A percentile compares a stretch with the other conserved stretches of the same genome.
Conservation (phyloP, 371 early-diverging fungal species). For the Mortierella sp. region DNA sequence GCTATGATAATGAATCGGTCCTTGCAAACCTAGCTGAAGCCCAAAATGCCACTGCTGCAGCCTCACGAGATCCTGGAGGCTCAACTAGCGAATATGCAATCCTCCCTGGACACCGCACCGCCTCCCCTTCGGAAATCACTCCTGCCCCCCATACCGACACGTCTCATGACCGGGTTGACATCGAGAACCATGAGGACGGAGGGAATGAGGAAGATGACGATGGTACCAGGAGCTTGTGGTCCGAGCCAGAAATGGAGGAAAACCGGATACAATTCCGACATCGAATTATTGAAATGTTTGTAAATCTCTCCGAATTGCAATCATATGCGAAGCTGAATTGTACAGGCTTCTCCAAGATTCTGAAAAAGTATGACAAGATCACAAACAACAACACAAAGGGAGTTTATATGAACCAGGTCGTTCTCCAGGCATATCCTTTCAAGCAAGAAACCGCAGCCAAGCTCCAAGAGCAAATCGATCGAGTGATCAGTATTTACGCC, state of each 20-base stretch:
- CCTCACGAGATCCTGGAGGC: not conserved
- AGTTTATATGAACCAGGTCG: constrained; percentile 66
- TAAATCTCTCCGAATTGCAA: constrained; percentile 85
- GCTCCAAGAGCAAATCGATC: constrained; percentile 73
- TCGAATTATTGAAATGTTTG: constrained; percentile 75
- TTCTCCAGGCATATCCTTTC: constrained; percentile 77
- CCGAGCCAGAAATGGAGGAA: constrained; percentile 52
- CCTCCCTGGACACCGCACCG: no score
- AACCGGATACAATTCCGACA: constrained; percentile 49
- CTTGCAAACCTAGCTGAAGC: constrained; percentile 5
- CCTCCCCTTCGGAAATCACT: not conserved
- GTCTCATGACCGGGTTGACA: no score
- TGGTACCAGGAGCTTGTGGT: constrained; percentile 44
- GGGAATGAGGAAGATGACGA: constrained; percentile 52
- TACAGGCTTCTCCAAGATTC: constrained; percentile 95
- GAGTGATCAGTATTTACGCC: constrained; percentile 70
- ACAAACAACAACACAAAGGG: constrained; percentile 61
- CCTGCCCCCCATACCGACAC: constrained; percentile 37
- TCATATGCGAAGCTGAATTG: constrained; percentile 93
- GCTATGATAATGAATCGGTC: constrained; percentile 8
- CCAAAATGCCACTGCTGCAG: not conserved
- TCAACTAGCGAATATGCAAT: not conserved
- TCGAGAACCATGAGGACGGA: constrained; percentile 19
- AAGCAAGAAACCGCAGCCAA: constrained; percentile 64
- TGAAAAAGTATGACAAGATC: constrained; percentile 97